Base-by-base conservation (phyloP, 306 rosid species). In the Pyrus bretschneideri region DNA sequence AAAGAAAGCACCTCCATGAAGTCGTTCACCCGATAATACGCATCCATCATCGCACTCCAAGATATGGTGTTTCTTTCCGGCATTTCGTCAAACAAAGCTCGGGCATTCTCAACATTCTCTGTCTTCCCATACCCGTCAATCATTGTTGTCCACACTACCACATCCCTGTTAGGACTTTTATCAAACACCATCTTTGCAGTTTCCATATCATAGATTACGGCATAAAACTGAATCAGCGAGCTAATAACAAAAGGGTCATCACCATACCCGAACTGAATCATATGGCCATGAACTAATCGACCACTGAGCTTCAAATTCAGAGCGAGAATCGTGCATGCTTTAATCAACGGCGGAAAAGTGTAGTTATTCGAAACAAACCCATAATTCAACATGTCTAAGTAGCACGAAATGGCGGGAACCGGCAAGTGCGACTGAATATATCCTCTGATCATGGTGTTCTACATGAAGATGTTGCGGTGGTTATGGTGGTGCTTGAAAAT, bases 91-190 rank as follows among this genome's bases (percentile, higher is more conserved):
- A 93, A 93, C 91, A 93, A 1, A 15, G 33, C 76, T 68, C 93
- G 73, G 0, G 98, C 98, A 77, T 40, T 86, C 3, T 84, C 83
- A 57, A 88, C 77, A 51, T 90, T 70, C 42, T 94, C 96, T 10
- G 77, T 67, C 76, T 91, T 93, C 23, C 98, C 97, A 71, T 91
- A 91, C 55, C 96, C 96, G 40, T 91, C 89, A 12, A 88, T 65
- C 96, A 93, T 87, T 0, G 90, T 82, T 27, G 97, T 93, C 97
- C 97, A 89, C 69, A 88, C 77, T 33, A 93, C 94, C 46, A 93
- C 98, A 68, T 93, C 98, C 76, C 78, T 93, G 52, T 40, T 52
- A 0, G 76, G 4, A 62, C 70, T 80, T 85, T 33, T 40, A 75
- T 90, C 91, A 62, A 93, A 91, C 86, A 90, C 21, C 29, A 78